These are phyloP conservation scores for Sisymbrium altissimum DNA, from an alignment of 345 rosid species.

Conservation along the genomic window DNA sequence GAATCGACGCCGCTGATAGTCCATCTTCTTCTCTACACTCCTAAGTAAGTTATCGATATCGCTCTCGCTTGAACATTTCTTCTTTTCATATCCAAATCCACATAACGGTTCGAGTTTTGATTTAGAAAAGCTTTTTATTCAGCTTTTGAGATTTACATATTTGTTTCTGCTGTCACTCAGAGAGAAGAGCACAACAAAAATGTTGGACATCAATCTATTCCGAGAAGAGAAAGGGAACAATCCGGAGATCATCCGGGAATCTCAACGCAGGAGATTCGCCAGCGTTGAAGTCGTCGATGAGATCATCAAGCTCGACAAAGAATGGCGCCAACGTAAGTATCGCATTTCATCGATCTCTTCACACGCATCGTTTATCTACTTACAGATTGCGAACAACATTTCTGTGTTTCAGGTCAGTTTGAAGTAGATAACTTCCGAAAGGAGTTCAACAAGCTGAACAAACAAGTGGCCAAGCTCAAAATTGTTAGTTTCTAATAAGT, in stretches of 20 bases:
- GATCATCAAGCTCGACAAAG: constrained; percentile 67
- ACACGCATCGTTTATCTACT: neutral
- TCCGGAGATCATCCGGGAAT: constrained; percentile 73
- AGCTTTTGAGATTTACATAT: neutral
- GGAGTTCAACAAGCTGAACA: constrained; percentile 69
- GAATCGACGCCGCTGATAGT: neutral
- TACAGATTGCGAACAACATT: neutral
- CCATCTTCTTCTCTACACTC: neutral
- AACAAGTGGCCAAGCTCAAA: constrained; percentile 66
- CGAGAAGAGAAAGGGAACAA: constrained; percentile 69
- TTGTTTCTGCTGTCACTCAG: neutral
- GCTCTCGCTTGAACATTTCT: neutral
- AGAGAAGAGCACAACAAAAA: constrained; percentile 15
- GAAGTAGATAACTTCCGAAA: constrained; percentile 62
- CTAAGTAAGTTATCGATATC: neutral
- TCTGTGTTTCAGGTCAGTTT: constrained; percentile 51
- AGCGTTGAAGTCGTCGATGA: constrained; percentile 61
- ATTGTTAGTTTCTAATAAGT: constrained; percentile 43
- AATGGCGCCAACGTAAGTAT: constrained; percentile 67
- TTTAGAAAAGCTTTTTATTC: neutral
- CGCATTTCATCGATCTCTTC: neutral
- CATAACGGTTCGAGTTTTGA: neutral
- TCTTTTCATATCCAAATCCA: neutral
- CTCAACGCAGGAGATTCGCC: constrained; percentile 73
- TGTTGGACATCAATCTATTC: constrained; percentile 83